Evolutionary conservation across 2,329 filamentous ascomycete genomes (phyloP).

Genomic region (Apiospora aurea): DNA sequence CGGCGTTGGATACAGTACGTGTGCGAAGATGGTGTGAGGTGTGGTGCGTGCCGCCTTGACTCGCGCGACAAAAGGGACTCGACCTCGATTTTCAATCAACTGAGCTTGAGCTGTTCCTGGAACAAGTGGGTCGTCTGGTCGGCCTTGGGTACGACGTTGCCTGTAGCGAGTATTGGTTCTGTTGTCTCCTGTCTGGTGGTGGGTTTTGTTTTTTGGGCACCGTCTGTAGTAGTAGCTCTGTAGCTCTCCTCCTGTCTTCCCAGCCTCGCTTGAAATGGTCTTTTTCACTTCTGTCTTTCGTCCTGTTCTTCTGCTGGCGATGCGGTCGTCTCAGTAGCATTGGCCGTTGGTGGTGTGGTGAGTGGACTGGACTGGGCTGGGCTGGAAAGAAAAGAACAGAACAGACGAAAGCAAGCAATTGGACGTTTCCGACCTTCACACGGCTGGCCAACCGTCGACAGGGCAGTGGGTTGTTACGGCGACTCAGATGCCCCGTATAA

Average conservation of each 20-base stretch:
- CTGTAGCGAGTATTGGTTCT: constrained; percentile 12
- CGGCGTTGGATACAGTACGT: constrained; percentile 14
- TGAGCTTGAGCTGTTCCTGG: constrained; percentile 10
- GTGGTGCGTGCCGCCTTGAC: constrained; percentile 13
- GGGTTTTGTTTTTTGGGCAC: constrained; percentile 2
- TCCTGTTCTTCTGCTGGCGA: constrained; percentile 1
- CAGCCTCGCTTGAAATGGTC: background rate
- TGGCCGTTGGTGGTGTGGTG: background rate
- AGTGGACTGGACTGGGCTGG: constrained; percentile 9
- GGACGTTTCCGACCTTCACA: background rate
- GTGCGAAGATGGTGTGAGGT: constrained; percentile 17
- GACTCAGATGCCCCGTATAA: constrained; percentile 8
- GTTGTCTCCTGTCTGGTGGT: background rate
- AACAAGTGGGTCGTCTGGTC: constrained; percentile 9
- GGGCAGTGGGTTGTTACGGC: constrained; percentile 15
- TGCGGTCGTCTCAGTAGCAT: background rate
- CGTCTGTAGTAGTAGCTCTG: background rate
- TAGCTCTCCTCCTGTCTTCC: constrained; percentile 1
- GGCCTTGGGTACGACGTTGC: background rate
- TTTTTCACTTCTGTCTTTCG: background rate
- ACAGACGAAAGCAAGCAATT: background rate
- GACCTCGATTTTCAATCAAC: constrained; percentile 12
- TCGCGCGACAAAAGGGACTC: constrained; percentile 9
- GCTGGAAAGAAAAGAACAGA: constrained; percentile 3
- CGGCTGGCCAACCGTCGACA: background rate